These are phyloP conservation scores for Phytophthora sp. DNA, from an alignment of 352 stramenopile species.

Conservation along the genomic window DNA sequence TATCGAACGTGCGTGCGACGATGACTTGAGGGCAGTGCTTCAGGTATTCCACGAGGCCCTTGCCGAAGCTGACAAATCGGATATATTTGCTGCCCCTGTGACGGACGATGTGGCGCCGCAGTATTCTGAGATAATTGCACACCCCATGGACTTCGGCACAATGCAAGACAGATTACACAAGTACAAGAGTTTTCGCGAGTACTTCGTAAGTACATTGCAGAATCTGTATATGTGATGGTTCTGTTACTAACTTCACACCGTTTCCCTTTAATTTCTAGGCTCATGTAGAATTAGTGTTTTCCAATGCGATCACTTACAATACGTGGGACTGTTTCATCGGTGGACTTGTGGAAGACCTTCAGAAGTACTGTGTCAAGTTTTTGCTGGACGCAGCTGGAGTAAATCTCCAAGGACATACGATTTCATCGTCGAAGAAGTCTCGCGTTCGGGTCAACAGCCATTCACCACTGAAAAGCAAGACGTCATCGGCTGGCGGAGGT, in stretches of 20 bases:
- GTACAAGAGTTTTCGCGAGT: conserved; percentile 74
- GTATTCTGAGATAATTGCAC: conserved; percentile 90
- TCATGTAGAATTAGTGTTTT: conserved; percentile 76
- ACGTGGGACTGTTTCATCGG: conserved; percentile 64
- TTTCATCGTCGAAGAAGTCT: conserved; percentile 18
- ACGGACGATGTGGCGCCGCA: conserved; percentile 91
- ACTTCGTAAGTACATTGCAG: conserved; percentile 67
- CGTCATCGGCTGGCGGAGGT: conserved; percentile 10
- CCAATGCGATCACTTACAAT: conserved; percentile 87
- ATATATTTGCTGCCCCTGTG: conserved; percentile 91
- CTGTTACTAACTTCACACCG: neutral
- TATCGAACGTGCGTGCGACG: conserved; percentile 58
- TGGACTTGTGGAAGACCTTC: conserved; percentile 63
- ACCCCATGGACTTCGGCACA: conserved; percentile 95
- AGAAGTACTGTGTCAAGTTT: conserved; percentile 79
- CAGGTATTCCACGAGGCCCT: conserved; percentile 78
- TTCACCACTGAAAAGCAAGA: conserved; percentile 17
- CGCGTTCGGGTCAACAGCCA: neutral
- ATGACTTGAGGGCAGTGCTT: conserved; percentile 64
- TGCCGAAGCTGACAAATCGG: conserved; percentile 71
- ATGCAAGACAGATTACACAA: conserved; percentile 87
- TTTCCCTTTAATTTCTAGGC: conserved; percentile 42
- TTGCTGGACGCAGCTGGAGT: conserved; percentile 62
- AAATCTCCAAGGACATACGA: conserved; percentile 37
- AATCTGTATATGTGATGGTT: neutral